Evolutionary conservation across 352 stramenopile genomes (phyloP).

Genomic region (Peronosclerospora sorghi): DNA sequence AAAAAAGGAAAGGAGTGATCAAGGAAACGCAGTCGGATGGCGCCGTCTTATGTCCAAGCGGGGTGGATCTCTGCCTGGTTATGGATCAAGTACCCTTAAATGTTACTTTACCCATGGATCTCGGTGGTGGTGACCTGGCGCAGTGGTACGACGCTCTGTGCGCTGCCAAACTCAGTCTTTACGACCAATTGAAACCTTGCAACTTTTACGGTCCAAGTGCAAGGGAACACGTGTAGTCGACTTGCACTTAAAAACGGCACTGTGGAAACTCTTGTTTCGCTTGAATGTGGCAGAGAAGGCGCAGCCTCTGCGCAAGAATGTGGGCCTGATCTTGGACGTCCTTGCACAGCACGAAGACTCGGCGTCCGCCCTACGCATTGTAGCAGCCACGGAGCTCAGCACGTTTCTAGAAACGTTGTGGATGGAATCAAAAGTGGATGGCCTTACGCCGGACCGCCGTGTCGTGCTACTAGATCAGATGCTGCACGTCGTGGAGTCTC

Average conservation of each 20-base stretch:
- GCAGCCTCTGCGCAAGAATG: slow-evolving; percentile 51
- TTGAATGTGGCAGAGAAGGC: slow-evolving; percentile 30
- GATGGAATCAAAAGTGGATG: background rate
- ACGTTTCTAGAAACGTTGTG: slow-evolving; percentile 26
- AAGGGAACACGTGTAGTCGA: slow-evolving; percentile 25
- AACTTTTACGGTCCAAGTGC: slow-evolving; percentile 55
- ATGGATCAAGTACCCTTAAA: slow-evolving; percentile 22
- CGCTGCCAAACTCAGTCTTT: slow-evolving; percentile 21
- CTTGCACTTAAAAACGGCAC: slow-evolving; percentile 8
- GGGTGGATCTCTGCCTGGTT: slow-evolving; percentile 25
- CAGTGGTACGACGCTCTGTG: slow-evolving; percentile 39
- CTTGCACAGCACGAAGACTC: slow-evolving; percentile 19
- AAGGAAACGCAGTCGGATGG: slow-evolving; percentile 34
- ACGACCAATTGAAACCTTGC: slow-evolving; percentile 65
- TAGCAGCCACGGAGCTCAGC: slow-evolving; percentile 29
- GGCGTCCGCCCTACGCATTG: slow-evolving; percentile 8
- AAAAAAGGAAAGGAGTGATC: slow-evolving; percentile 65
- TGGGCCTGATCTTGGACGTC: slow-evolving; percentile 46
- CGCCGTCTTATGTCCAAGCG: slow-evolving; percentile 14
- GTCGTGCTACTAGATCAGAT: slow-evolving; percentile 39
- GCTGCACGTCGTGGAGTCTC: slow-evolving; percentile 50
- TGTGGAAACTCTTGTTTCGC: slow-evolving; percentile 48
- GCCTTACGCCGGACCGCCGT: slow-evolving; percentile 9
- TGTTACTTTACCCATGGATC: slow-evolving; percentile 19
- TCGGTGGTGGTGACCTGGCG: slow-evolving; percentile 22